Evolutionary conservation across 495 filamentous ascomycete genomes (phyloP).

Genomic region (Aspergillus campestris): DNA sequence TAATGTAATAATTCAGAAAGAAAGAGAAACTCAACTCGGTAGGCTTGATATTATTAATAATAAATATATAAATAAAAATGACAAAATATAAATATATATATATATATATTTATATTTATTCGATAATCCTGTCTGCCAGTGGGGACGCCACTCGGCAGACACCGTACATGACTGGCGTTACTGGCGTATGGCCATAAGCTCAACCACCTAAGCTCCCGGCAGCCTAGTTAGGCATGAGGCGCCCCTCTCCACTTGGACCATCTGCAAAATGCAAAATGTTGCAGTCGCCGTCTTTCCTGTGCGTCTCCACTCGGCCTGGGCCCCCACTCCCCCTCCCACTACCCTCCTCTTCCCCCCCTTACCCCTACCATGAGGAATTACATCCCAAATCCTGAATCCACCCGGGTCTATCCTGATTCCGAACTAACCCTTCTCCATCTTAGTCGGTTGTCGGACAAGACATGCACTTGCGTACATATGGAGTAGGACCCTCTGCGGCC

Average conservation of each 20-base stretch:
- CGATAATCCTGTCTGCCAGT: slow-evolving; percentile 15
- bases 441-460: slow-evolving; percentile 9
- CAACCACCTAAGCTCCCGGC: slow-evolving; percentile 22
- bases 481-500: slow-evolving; percentile 12
- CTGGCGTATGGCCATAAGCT: slow-evolving; percentile 20
- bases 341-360: neutral
- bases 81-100: slow-evolving; percentile 9
- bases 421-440: slow-evolving; percentile 3
- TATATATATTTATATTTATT: slow-evolving; percentile 10
- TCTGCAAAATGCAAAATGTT: slow-evolving; percentile 17
- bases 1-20: no score
- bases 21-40: no score
- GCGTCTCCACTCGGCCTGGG: neutral
- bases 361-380: no score
- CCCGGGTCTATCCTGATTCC: no score
- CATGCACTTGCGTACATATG: slow-evolving; percentile 13
- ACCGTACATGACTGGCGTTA: slow-evolving; percentile 16
- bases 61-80: slow-evolving; percentile 11
- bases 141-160: slow-evolving; percentile 12
- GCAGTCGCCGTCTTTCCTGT: slow-evolving; percentile 6
- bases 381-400: no score
- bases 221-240: slow-evolving; percentile 20
- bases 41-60: no score
- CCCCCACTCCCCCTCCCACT: neutral
- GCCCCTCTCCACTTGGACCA: slow-evolving; percentile 9